phyloP scores from a whole-genome alignment of 805 yeast genomes.

The Saccharomycopsis olivae region DNA sequence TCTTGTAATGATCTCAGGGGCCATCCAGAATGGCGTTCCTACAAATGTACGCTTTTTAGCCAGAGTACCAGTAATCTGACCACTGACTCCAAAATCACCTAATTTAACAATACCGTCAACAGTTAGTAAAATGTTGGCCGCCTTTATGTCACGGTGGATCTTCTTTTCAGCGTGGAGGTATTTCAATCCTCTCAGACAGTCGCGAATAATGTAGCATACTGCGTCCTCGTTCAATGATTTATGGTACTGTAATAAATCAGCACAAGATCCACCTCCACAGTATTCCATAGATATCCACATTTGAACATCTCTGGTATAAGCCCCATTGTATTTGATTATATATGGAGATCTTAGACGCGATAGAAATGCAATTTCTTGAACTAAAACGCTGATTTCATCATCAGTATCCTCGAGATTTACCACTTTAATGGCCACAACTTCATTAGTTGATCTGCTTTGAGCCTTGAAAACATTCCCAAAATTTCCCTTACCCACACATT shows the following conservation, averaged over 20 bases:
- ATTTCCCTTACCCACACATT: conserved; percentile 73
- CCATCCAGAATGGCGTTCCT: conserved; percentile 98
- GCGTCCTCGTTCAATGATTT: conserved; percentile 47
- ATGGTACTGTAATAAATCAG: conserved; percentile 53
- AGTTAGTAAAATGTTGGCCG: conserved; percentile 78
- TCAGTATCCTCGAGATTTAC: conserved; percentile 69
- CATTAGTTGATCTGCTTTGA: conserved; percentile 19
- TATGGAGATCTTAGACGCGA: conserved; percentile 54
- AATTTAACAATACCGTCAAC: conserved; percentile 60
- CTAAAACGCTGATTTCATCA: conserved; percentile 60
- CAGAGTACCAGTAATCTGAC: conserved; percentile 59
- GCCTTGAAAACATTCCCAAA: conserved; percentile 83
- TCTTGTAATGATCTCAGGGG: conserved; percentile 80
- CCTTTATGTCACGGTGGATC: conserved; percentile 84
- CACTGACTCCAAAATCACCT: conserved; percentile 92
- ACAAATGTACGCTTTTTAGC: conserved; percentile 65
- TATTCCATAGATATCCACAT: conserved; percentile 93
- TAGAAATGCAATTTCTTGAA: conserved; percentile 72
- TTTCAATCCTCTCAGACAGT: conserved; percentile 56
- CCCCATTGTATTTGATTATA: conserved; percentile 56
- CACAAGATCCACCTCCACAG: conserved; percentile 91
- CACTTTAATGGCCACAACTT: conserved; percentile 74
- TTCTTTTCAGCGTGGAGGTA: conserved; percentile 68
- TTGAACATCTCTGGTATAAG: conserved; percentile 51
- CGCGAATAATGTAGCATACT: conserved; percentile 51